Percentiles rank a stretch among this genome's conserved stretches.
Evolutionary conservation across 2,329 filamentous ascomycete genomes (phyloP).

Genomic region (Alternaria longipes): DNA sequence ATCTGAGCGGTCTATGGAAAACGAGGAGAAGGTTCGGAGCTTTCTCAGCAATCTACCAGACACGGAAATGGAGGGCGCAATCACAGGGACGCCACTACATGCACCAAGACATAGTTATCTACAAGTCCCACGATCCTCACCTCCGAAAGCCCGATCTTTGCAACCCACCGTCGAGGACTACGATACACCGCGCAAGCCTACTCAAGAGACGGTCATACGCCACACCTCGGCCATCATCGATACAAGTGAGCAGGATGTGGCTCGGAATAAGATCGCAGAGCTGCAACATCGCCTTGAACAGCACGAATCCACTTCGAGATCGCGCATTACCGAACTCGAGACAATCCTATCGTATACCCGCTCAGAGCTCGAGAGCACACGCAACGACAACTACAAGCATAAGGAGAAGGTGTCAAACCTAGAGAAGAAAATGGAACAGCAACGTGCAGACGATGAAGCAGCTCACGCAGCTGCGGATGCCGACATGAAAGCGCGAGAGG

Average conservation of each 20-base stretch:
- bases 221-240: slow-evolving; percentile 30
- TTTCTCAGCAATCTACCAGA: slow-evolving; percentile 51
- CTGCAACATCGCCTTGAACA: slow-evolving; percentile 39
- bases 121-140: slow-evolving; percentile 37
- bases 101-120: slow-evolving; percentile 37
- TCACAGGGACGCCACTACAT: slow-evolving; percentile 39
- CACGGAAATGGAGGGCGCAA: slow-evolving; percentile 41
- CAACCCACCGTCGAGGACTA: slow-evolving; percentile 50
- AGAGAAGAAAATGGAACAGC: slow-evolving; percentile 27
- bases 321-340: slow-evolving; percentile 47
- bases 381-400: slow-evolving; percentile 42
- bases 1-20: slow-evolving; percentile 48
- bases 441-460: slow-evolving; percentile 20
- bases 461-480: slow-evolving; percentile 15
- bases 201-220: slow-evolving; percentile 48
- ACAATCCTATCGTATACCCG: slow-evolving; percentile 47
- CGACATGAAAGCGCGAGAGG: slow-evolving; percentile 30
- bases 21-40: slow-evolving; percentile 51
- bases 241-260: slow-evolving; percentile 19
- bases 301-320: slow-evolving; percentile 39
- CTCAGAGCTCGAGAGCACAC: slow-evolving; percentile 42
- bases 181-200: slow-evolving; percentile 49
- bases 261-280: slow-evolving; percentile 33
- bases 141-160: slow-evolving; percentile 42
- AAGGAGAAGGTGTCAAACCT: slow-evolving; percentile 33